These are phyloP conservation scores for Adenanthera pavonina DNA, from an alignment of 306 rosid species.

Conservation along the genomic window DNA sequence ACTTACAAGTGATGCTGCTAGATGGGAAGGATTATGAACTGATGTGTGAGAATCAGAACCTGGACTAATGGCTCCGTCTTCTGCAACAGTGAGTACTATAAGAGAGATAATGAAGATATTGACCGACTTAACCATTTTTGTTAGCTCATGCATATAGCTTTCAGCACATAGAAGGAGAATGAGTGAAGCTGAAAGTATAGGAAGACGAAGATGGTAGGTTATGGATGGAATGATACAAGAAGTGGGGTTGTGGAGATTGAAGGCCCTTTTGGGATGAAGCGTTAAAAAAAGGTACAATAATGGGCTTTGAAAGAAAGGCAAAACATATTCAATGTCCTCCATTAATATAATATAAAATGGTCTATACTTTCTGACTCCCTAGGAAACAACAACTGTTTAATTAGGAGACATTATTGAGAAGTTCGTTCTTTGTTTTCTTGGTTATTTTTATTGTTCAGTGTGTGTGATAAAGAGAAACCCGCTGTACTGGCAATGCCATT, in stretches of 20 bases:
- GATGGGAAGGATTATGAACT: slow-evolving; percentile 23
- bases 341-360: slow-evolving; percentile 24
- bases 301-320: slow-evolving; percentile 53
- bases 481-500: slow-evolving; percentile 7
- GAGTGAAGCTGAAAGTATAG: slow-evolving; percentile 12
- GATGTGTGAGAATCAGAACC: slow-evolving; percentile 34
- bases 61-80: slow-evolving; percentile 27
- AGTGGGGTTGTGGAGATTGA: slow-evolving; percentile 12
- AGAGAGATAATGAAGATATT: slow-evolving; percentile 44
- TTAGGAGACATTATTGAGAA: slow-evolving; percentile 41
- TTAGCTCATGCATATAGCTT: slow-evolving; percentile 5
- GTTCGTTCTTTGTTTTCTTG: background rate
- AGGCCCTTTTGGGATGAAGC: slow-evolving; percentile 4
- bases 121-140: slow-evolving; percentile 45
- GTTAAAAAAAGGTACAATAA: slow-evolving; percentile 20
- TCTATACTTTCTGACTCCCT: slow-evolving; percentile 44
- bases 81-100: slow-evolving; percentile 40
- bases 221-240: slow-evolving; percentile 7
- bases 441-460: slow-evolving; percentile 13
- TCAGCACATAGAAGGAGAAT: background rate
- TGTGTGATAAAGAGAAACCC: background rate
- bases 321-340: slow-evolving; percentile 41
- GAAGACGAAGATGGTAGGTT: slow-evolving; percentile 1
- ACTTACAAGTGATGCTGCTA: slow-evolving; percentile 44
- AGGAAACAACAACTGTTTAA: slow-evolving; percentile 45